Evolutionary conservation across 352 stramenopile species (phyloP).

Genomic region (Pythium dissimile): DNA sequence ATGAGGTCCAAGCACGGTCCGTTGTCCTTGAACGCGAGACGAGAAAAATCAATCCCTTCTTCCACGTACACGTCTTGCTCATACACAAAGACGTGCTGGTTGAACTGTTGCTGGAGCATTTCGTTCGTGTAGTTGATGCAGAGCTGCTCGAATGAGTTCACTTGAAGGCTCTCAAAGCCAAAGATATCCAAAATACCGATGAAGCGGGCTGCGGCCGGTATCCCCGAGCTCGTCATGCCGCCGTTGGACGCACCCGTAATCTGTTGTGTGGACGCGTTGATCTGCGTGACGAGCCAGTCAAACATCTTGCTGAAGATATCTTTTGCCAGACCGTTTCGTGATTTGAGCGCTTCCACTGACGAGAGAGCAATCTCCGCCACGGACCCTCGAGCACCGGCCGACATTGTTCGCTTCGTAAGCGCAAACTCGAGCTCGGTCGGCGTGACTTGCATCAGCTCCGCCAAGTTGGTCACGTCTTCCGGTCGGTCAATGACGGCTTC

Average conservation of each 20-base stretch:
- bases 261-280: slow-evolving; percentile 90
- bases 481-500: slow-evolving; percentile 65
- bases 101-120: slow-evolving; percentile 94
- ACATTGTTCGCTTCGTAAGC: slow-evolving; percentile 88
- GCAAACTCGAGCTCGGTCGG: slow-evolving; percentile 81
- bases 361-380: slow-evolving; percentile 86
- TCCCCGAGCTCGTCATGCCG: slow-evolving; percentile 12
- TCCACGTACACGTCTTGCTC: slow-evolving; percentile 97
- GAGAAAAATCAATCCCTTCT: slow-evolving; percentile 93
- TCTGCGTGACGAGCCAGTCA: slow-evolving; percentile 93
- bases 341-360: slow-evolving; percentile 78
- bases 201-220: slow-evolving; percentile 52
- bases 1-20: slow-evolving; percentile 91
- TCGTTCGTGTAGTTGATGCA: slow-evolving; percentile 97
- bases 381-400: slow-evolving; percentile 73
- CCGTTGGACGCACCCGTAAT: slow-evolving; percentile 30
- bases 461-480: slow-evolving; percentile 68
- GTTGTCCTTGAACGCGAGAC: slow-evolving; percentile 93
- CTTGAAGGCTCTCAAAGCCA: slow-evolving; percentile 94
- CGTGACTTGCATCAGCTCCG: slow-evolving; percentile 85
- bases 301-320: slow-evolving; percentile 97
- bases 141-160: slow-evolving; percentile 94
- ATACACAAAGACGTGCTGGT: slow-evolving; percentile 96
- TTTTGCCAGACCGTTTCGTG: slow-evolving; percentile 94
- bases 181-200: slow-evolving; percentile 98